Percentiles rank a stretch among this genome's conserved stretches.
These are phyloP conservation scores for Apiospora kogelbergensis DNA, from an alignment of 2,329 filamentous ascomycete genomes.

Conservation along the genomic window DNA sequence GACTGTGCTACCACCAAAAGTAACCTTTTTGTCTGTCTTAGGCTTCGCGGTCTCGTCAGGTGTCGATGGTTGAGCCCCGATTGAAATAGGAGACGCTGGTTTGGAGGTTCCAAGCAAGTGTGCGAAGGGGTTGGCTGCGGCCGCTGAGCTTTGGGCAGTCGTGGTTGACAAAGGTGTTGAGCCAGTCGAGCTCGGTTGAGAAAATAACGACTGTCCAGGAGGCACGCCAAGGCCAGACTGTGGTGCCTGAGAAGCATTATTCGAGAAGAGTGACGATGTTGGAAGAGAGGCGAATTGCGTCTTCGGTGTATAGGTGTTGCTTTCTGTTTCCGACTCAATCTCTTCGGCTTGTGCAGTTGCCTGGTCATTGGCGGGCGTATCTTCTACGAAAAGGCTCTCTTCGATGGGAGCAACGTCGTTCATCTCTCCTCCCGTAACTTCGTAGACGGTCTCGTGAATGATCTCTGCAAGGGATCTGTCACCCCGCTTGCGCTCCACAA, in stretches of 20 bases:
- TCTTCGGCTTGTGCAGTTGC: neutral
- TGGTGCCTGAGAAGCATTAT: neutral
- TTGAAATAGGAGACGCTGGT: neutral
- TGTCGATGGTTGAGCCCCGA: too few species aligned
- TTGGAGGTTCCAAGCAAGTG: neutral
- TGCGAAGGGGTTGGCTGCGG: constrained; percentile 3
- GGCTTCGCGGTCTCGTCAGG: neutral
- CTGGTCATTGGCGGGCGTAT: neutral
- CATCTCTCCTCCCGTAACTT: constrained; percentile 14
- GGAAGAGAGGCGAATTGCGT: neutral
- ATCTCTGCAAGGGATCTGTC: constrained; percentile 50
- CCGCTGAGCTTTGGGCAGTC: neutral
- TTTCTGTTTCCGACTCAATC: neutral
- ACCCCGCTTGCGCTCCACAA: constrained; percentile 63
- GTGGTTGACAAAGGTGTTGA: constrained; percentile 8
- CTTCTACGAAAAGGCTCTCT: constrained; percentile 29
- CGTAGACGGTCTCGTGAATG: constrained; percentile 56
- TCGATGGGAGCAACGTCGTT: constrained; percentile 10
- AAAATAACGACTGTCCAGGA: neutral
- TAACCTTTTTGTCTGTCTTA: constrained; percentile 17
- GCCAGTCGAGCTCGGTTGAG: neutral
- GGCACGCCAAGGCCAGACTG: neutral
- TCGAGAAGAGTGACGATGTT: neutral
- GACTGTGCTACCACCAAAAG: constrained; percentile 15
- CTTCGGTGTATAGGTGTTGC: neutral